phyloP scores from a whole-genome alignment of 257 asterid genomes.

The Solanum dulcamara region DNA sequence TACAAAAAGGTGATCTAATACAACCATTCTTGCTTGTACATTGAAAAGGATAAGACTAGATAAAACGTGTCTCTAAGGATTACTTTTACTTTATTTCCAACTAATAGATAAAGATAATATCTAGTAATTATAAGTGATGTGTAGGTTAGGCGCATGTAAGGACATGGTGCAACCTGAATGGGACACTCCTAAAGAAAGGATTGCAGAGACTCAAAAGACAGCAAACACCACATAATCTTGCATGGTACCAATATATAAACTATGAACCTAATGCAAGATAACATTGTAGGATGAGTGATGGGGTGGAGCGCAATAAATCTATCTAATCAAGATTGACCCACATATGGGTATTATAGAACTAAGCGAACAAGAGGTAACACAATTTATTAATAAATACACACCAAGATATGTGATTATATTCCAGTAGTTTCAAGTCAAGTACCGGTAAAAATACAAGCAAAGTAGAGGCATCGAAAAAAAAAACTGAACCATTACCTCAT shows the following conservation, averaged over 20 bases:
- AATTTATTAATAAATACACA: neutral
- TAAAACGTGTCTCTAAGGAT: neutral
- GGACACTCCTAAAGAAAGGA: neutral
- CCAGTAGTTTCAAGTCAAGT: neutral
- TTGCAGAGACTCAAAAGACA: neutral
- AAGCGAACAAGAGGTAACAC: neutral
- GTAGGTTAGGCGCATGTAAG: neutral
- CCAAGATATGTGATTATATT: neutral
- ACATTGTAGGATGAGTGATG: neutral
- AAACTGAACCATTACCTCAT: constrained; percentile 40
- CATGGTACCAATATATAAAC: neutral
- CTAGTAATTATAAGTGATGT: neutral
- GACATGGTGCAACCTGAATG: neutral
- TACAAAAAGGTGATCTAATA: neutral
- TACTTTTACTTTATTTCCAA: neutral
- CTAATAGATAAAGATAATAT: neutral
- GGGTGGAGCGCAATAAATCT: neutral
- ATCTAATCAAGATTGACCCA: neutral
- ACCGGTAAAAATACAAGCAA: neutral
- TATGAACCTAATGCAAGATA: neutral
- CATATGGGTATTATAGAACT: neutral
- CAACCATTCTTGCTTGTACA: neutral
- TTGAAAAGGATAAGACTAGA: neutral
- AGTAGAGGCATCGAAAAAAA: neutral
- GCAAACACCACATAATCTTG: neutral